These are phyloP conservation scores for Geum urbanum DNA, from an alignment of 306 rosid genomes.

Conservation along the genomic window DNA sequence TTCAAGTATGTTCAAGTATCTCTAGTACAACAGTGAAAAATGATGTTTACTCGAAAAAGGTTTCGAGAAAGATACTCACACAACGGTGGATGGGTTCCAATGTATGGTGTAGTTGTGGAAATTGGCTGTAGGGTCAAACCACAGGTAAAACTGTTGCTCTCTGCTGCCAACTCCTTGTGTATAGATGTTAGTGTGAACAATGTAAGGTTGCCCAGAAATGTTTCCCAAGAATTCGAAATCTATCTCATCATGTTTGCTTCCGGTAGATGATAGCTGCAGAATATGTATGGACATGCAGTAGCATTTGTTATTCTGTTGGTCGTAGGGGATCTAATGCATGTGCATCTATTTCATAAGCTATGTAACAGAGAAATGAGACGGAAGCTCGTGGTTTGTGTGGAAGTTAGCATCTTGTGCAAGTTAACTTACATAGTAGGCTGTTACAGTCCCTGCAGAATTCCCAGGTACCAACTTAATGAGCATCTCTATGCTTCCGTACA, in stretches of 20 bases:
- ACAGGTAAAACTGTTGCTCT: constrained; percentile 76
- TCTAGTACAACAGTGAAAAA: neutral
- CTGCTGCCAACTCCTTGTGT: constrained; percentile 67
- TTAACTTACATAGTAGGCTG: constrained; percentile 72
- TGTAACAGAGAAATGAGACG: neutral
- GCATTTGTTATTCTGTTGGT: neutral
- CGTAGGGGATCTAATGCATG: neutral
- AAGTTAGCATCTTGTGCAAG: neutral
- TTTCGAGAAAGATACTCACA: constrained; percentile 43
- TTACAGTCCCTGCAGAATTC: constrained; percentile 78
- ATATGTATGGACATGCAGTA: constrained; percentile 12
- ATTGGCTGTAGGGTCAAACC: constrained; percentile 84
- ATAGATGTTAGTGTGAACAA: constrained; percentile 64
- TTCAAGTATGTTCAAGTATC: neutral
- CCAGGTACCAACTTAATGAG: constrained; percentile 63
- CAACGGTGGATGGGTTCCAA: constrained; percentile 77
- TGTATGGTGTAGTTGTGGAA: constrained; percentile 87
- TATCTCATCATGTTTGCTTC: constrained; percentile 71
- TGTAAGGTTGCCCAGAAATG: constrained; percentile 74
- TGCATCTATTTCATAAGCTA: neutral
- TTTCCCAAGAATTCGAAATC: constrained; percentile 92
- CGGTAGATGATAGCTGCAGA: constrained; percentile 70
- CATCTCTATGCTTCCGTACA: constrained; percentile 70
- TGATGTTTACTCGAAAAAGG: neutral
- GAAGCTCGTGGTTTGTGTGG: neutral